These are phyloP conservation scores for Pseudogymnoascus sp. DNA, from an alignment of 2,329 filamentous ascomycete species.

Conservation along the genomic window DNA sequence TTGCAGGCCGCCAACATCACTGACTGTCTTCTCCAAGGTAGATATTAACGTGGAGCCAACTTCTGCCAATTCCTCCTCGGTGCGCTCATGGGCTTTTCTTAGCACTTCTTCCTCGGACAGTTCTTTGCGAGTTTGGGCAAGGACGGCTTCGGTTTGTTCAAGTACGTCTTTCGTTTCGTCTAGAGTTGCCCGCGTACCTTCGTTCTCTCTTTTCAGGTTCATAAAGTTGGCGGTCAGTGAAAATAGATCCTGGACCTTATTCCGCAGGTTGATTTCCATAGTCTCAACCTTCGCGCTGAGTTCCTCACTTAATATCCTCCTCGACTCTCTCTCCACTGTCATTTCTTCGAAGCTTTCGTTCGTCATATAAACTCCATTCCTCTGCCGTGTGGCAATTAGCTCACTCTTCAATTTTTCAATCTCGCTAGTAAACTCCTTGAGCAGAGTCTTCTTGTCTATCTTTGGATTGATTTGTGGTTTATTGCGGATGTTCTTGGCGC, in stretches of 20 bases:
- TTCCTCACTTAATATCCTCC: constrained; percentile 84
- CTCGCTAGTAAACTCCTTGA: constrained; percentile 83
- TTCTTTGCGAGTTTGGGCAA: constrained; percentile 66
- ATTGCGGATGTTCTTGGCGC: constrained; percentile 97
- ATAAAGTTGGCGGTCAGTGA: constrained; percentile 80
- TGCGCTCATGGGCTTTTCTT: constrained; percentile 76
- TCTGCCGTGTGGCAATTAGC: constrained; percentile 81
- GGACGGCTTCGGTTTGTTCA: constrained; percentile 78
- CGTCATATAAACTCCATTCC: constrained; percentile 90
- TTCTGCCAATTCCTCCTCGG: constrained; percentile 66
- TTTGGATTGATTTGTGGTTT: constrained; percentile 92
- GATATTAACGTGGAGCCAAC: constrained; percentile 71
- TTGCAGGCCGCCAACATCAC: constrained; percentile 72
- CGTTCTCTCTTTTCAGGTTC: constrained; percentile 81
- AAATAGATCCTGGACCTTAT: constrained; percentile 91
- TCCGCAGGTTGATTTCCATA: constrained; percentile 80
- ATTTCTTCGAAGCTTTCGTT: constrained; percentile 87
- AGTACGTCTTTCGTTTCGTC: constrained; percentile 75
- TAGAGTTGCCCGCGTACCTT: constrained; percentile 62
- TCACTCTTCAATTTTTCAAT: constrained; percentile 94
- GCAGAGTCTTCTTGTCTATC: constrained; percentile 84
- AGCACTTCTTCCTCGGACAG: constrained; percentile 73
- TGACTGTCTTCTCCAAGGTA: constrained; percentile 69
- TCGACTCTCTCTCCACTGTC: constrained; percentile 83
- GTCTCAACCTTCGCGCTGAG: constrained; percentile 87